Percentiles rank a stretch among this genome's conserved stretches.
Evolutionary conservation across 2,329 filamentous ascomycete species (phyloP).

Genomic region (Hypoxylon sp.): DNA sequence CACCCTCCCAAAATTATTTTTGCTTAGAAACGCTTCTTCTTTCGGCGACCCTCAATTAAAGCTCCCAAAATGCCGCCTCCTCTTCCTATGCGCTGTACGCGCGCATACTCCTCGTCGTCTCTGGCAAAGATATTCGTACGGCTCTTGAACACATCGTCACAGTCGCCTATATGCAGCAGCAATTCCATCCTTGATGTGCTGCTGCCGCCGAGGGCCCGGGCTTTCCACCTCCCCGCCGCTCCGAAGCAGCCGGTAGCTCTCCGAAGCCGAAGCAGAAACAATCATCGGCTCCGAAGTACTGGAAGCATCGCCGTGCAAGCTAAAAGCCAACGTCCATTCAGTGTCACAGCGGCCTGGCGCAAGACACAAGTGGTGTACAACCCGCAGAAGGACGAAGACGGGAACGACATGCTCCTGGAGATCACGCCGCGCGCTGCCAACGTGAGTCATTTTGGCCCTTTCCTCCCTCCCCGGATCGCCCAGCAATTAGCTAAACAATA

Average conservation of each 20-base stretch:
- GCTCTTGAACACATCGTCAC: conserved; percentile 46
- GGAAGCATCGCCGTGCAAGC: not conserved
- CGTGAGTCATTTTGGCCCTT: conserved; percentile 62
- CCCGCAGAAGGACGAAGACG: conserved; percentile 84
- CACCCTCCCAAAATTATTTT: conserved; percentile 43
- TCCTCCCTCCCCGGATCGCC: not conserved
- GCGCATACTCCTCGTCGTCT: conserved; percentile 55
- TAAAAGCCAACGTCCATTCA: conserved; percentile 52
- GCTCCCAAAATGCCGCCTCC: conserved; percentile 38
- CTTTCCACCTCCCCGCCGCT: conserved; percentile 52
- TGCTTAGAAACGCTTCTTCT: conserved; percentile 43
- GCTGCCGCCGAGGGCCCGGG: conserved; percentile 47
- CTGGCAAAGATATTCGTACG: conserved; percentile 54
- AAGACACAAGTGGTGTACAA: conserved; percentile 73
- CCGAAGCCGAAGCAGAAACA: conserved; percentile 22
- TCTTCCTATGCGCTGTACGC: conserved; percentile 56
- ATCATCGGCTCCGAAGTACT: conserved; percentile 13
- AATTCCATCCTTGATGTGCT: conserved; percentile 57
- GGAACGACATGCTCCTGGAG: conserved; percentile 84
- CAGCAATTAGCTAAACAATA: conserved; percentile 12
- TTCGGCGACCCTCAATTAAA: not conserved
- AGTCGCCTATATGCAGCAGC: conserved; percentile 39
- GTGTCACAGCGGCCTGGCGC: conserved; percentile 54
- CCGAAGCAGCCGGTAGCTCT: conserved; percentile 13
- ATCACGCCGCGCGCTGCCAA: conserved; percentile 88